phyloP scores from a whole-genome alignment of 345 rosid species.

The Passiflora organensis region DNA sequence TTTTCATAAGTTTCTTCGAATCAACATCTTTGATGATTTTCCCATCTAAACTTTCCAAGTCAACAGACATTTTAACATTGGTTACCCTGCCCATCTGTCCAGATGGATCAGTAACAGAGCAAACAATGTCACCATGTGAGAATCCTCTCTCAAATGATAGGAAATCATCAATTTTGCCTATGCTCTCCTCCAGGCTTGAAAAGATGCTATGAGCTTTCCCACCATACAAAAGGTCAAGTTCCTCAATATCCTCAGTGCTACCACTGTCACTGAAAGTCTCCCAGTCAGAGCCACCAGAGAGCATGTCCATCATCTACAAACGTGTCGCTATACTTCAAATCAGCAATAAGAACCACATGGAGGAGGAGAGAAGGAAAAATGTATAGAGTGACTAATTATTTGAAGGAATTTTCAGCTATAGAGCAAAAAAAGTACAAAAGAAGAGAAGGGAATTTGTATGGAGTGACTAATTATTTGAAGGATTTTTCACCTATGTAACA shows the following conservation, averaged over 20 bases:
- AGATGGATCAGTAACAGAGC: constrained; percentile 48
- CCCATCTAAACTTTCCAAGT: constrained; percentile 60
- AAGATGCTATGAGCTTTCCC: constrained; percentile 65
- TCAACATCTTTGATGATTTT: constrained; percentile 47
- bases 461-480: too few species aligned
- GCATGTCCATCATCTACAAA: constrained; percentile 54
- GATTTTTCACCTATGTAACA: background rate
- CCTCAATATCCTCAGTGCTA: constrained; percentile 71
- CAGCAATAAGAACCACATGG: constrained; percentile 4
- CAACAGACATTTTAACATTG: constrained; percentile 46
- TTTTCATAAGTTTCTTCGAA: constrained; percentile 53
- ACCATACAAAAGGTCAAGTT: constrained; percentile 44
- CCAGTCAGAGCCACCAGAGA: constrained; percentile 74
- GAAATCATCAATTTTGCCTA: constrained; percentile 84
- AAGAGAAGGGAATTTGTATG: too few species aligned
- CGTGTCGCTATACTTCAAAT: constrained; percentile 15
- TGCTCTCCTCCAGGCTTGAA: constrained; percentile 75
- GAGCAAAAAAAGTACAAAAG: too few species aligned
- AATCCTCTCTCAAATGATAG: constrained; percentile 81
- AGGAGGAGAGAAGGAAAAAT: background rate
- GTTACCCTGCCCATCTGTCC: constrained; percentile 83
- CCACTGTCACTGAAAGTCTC: constrained; percentile 77
- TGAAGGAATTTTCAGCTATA: too few species aligned
- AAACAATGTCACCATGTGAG: constrained; percentile 65
- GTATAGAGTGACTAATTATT: too few species aligned